Percentiles rank a stretch among this genome's conserved stretches.
Evolutionary conservation across 164 flowering plant species (phyloP).

Genomic region (Stephania cephalantha): DNA sequence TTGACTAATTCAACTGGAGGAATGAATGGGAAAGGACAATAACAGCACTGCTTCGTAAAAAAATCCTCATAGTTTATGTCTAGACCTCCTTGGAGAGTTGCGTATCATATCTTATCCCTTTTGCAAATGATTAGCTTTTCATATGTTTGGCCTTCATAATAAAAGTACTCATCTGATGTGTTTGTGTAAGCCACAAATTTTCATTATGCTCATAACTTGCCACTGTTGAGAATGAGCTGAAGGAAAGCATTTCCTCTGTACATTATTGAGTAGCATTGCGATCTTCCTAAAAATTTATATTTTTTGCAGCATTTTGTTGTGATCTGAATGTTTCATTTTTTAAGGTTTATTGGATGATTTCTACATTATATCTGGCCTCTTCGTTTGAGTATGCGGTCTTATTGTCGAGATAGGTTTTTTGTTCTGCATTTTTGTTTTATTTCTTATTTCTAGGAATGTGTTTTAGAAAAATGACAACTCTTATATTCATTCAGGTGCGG

Average conservation of each 20-base stretch:
- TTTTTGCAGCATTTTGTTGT: no score
- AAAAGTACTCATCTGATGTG: not conserved
- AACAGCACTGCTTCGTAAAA: not conserved
- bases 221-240: not conserved
- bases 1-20: not conserved
- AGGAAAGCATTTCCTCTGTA: not conserved
- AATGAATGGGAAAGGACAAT: not conserved
- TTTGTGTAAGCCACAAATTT: not conserved
- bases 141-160: not conserved
- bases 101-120: not conserved
- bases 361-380: not conserved
- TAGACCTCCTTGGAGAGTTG: not conserved
- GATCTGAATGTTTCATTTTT: no score
- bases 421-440: not conserved
- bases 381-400: not conserved
- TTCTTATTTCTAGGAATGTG: not conserved
- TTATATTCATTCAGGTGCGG: conserved; percentile 51
- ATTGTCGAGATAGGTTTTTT: not conserved
- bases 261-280: not conserved
- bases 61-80: not conserved
- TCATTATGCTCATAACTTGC: not conserved
- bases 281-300: not conserved
- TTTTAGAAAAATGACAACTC: not conserved
- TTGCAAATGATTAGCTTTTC: not conserved
- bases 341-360: no score